These are phyloP conservation scores for Leishmania tropica DNA, from an alignment of 208 protist genomes.

Conservation along the genomic window DNA sequence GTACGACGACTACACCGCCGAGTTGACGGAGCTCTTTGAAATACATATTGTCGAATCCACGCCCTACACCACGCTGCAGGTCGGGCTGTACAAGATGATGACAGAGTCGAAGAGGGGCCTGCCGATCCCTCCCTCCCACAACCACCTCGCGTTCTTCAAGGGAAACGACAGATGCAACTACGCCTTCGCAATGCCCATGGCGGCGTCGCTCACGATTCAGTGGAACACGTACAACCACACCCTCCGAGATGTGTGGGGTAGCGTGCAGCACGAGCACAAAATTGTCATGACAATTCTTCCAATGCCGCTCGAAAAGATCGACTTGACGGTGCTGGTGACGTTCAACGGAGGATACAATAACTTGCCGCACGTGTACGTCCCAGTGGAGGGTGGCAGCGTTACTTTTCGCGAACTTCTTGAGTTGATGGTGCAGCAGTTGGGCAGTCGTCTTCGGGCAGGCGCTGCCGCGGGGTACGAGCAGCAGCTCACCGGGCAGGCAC, in stretches of 20 bases:
- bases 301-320: constrained; percentile 27
- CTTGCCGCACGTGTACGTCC: constrained; percentile 52
- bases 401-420: constrained; percentile 38
- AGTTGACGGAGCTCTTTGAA: constrained; percentile 20
- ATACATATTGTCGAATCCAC: constrained; percentile 28
- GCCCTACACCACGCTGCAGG: constrained; percentile 34
- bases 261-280: constrained; percentile 18
- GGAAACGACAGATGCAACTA: constrained; percentile 16
- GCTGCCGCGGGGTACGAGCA: constrained; percentile 18
- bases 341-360: constrained; percentile 50
- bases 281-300: constrained; percentile 56
- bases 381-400: not conserved
- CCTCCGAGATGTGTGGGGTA: constrained; percentile 27
- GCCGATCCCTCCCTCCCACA: constrained; percentile 16
- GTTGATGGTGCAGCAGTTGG: constrained; percentile 38
- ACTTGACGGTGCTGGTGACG: constrained; percentile 20
- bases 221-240: constrained; percentile 11
- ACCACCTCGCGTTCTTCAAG: constrained; percentile 48
- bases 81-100: constrained; percentile 24
- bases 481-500: constrained; percentile 5
- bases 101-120: not conserved
- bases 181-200: constrained; percentile 22
- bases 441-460: constrained; percentile 9
- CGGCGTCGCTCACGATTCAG: constrained; percentile 1
- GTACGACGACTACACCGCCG: constrained; percentile 32